Evolutionary conservation across 1,139 yeast species (phyloP), one percentile per base, ranked within the genome.

Genomic region (Ogataea hybrid): DNA sequence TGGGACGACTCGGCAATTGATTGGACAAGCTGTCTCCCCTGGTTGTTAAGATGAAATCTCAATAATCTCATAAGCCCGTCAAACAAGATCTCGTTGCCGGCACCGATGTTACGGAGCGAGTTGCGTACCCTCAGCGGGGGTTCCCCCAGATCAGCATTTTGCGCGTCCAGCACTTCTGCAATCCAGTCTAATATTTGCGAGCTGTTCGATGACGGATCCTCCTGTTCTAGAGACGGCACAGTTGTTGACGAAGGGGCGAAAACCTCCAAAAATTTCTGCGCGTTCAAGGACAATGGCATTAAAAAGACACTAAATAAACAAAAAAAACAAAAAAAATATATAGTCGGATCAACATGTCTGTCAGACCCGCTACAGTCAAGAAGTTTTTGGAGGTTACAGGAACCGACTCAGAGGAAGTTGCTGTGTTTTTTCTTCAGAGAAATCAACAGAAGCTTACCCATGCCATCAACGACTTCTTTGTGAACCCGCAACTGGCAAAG

Each of bases 401-500:
- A 11, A 47, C 52, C 3, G 31, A 27, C 0, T 42, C 51, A 6
- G 35, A 34, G 18, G 51, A 37, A 5, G 50, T 54, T 14, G 62
- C 61, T 1, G 20, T 35, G 12, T 46, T 44, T 10, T 57, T 47
- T 29, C 39, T 58, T 5, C 18, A 22, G 11, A 46, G 54, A 42
- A 51, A 53, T 16, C 44, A 42, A 6, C 48, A 50, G n/a, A 39
- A 41, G n/a, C 31, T 58, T 25, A 52, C 54, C 7, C 38, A 43
- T 14, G 58, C 64, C 1, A 48, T 59, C 10, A 54, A 58, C 33
- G 60, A 55, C 20, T 59, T 44, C 25, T 59, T 46, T 29, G 29
- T 35, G 11, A 50, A 53, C 23, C 47, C 53, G 2, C 42, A 45
- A 5, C 27, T 51, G 5, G 52, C 41, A 3, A 33, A 37, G 2